phyloP scores from a whole-genome alignment of 306 rosid genomes.

The Trifolium pratense region DNA sequence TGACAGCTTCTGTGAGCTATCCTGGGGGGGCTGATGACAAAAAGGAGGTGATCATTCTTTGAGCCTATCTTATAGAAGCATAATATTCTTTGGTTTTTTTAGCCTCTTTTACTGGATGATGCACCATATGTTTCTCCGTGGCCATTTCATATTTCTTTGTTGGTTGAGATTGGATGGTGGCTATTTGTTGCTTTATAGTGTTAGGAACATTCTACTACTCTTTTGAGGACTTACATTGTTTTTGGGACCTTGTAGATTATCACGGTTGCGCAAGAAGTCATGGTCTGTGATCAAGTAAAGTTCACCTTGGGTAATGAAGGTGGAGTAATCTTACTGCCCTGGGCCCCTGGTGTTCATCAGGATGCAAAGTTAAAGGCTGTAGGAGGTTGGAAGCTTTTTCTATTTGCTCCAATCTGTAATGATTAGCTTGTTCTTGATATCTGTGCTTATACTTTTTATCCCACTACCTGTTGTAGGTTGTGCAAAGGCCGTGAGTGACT shows the following conservation, averaged over 20 bases:
- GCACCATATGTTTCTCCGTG: slow-evolving; percentile 26
- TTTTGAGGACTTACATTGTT: slow-evolving; percentile 46
- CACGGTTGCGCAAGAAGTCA: slow-evolving; percentile 69
- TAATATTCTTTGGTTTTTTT: slow-evolving; percentile 9
- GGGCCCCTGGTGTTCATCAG: slow-evolving; percentile 86
- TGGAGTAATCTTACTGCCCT: slow-evolving; percentile 71
- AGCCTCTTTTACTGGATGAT: not conserved
- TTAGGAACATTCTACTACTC: slow-evolving; percentile 7
- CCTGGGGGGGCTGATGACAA: slow-evolving; percentile 51
- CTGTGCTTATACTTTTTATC: slow-evolving; percentile 37
- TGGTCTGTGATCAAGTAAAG: slow-evolving; percentile 76
- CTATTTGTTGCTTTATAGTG: slow-evolving; percentile 29
- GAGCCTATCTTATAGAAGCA: slow-evolving; percentile 12
- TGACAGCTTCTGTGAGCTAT: slow-evolving; percentile 82
- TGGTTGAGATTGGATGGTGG: slow-evolving; percentile 17
- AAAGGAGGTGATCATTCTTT: slow-evolving; percentile 65
- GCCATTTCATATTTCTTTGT: not conserved
- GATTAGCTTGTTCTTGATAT: slow-evolving; percentile 32
- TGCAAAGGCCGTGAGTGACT: slow-evolving; percentile 72
- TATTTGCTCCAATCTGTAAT: slow-evolving; percentile 43
- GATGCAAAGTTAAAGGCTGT: slow-evolving; percentile 75
- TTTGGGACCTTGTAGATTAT: slow-evolving; percentile 54
- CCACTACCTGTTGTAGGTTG: slow-evolving; percentile 63
- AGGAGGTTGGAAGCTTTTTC: slow-evolving; percentile 73
- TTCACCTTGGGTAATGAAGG: slow-evolving; percentile 57